phyloP scores from a whole-genome alignment of 306 rosid species.

The Cucurbita maxima region DNA sequence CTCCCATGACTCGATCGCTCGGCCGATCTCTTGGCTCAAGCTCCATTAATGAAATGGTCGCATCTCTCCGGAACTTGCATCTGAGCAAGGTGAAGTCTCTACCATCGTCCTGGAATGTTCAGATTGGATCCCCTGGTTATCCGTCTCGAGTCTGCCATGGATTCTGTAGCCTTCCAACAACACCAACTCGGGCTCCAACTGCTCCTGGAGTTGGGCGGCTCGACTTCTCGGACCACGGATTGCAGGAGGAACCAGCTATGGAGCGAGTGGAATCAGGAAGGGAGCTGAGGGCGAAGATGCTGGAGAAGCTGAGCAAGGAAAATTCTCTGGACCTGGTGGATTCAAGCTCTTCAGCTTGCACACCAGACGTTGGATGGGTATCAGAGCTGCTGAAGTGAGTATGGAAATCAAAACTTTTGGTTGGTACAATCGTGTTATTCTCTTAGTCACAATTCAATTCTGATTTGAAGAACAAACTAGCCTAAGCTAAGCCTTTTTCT shows the following conservation, averaged over 20 bases:
- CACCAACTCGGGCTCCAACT: conserved; percentile 46
- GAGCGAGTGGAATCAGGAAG: conserved; percentile 93
- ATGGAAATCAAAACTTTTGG: neutral
- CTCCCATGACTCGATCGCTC: conserved; percentile 41
- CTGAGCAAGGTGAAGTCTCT: conserved; percentile 51
- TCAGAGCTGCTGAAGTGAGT: conserved; percentile 54
- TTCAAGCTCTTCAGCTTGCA: neutral
- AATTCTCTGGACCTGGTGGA: conserved; percentile 40
- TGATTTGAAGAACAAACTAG: neutral
- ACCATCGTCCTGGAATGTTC: conserved; percentile 32
- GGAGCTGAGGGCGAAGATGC: conserved; percentile 55
- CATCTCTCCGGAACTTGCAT: conserved; percentile 54
- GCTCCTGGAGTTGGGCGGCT: conserved; percentile 26
- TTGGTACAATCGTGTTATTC: neutral
- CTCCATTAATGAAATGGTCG: conserved; percentile 44
- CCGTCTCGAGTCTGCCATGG: conserved; percentile 73
- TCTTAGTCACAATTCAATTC: neutral
- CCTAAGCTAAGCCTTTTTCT: neutral
- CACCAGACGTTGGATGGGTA: conserved; percentile 81
- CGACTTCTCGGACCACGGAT: conserved; percentile 32
- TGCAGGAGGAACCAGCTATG: conserved; percentile 73
- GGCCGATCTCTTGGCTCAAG: conserved; percentile 46
- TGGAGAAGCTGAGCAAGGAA: conserved; percentile 68
- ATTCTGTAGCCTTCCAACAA: conserved; percentile 49
- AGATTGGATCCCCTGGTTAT: conserved; percentile 36